Percentiles rank a stretch among this genome's conserved stretches.
These are phyloP conservation scores for Daedaleopsis sinensis DNA, from an alignment of 768 basidiomycete species.

Conservation along the genomic window DNA sequence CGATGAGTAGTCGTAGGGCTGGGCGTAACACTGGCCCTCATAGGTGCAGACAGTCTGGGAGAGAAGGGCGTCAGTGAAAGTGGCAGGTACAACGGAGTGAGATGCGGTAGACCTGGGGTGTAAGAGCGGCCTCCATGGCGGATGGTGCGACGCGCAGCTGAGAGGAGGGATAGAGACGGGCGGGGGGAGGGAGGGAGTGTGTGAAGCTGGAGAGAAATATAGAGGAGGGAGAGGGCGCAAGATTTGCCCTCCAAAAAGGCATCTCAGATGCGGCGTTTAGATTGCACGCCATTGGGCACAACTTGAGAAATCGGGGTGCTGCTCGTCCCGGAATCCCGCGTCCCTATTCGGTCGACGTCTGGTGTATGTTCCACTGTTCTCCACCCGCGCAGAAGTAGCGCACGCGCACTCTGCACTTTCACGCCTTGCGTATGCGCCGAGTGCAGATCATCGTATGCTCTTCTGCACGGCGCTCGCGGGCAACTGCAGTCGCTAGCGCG, in stretches of 20 bases:
- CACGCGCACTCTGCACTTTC: no score
- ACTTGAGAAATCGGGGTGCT: conserved; percentile 15
- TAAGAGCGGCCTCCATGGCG: not conserved
- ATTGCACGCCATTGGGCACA: conserved; percentile 1
- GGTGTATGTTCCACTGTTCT: not conserved
- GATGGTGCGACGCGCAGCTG: not conserved
- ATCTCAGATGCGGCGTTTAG: conserved; percentile 24
- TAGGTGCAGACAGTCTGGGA: not conserved
- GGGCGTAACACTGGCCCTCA: not conserved
- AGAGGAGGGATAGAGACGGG: not conserved
- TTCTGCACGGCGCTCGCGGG: no score
- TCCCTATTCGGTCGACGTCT: conserved; percentile 5
- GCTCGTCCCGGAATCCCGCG: not conserved
- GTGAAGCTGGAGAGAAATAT: not conserved
- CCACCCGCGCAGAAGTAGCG: no score
- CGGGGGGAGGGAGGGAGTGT: not conserved
- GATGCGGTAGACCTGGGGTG: not conserved
- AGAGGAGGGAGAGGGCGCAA: conserved; percentile 2
- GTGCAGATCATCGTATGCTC: no score
- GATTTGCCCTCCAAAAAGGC: not conserved
- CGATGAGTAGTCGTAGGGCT: conserved; percentile 2
- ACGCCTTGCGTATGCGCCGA: no score
- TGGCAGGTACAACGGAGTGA: not conserved
- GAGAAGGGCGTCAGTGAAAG: not conserved
- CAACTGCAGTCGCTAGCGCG: no score